phyloP scores from a whole-genome alignment of 179 eudicot species.

The Vitellaria paradoxa region DNA sequence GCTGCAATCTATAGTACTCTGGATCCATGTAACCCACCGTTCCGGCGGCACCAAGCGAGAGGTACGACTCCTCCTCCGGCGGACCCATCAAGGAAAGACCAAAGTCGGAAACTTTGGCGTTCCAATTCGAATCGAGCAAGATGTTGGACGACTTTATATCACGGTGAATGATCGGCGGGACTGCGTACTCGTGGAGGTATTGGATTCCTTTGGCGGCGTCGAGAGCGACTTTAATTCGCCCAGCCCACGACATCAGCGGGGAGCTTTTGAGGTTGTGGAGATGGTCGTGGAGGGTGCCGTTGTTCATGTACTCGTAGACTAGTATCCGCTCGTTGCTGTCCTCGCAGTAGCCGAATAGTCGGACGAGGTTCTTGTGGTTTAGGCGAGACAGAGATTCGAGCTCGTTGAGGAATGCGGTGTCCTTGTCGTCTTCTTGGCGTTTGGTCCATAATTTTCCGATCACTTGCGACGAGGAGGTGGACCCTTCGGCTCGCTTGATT shows the following conservation, averaged over 20 bases:
- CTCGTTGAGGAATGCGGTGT: conserved; percentile 66
- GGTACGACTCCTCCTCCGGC: conserved; percentile 46
- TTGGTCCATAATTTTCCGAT: conserved; percentile 10
- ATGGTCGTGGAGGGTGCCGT: conserved; percentile 70
- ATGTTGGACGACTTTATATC: conserved; percentile 92
- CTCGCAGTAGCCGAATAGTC: conserved; percentile 63
- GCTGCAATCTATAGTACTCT: conserved; percentile 68
- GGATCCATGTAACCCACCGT: conserved; percentile 92
- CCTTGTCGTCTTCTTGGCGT: conserved; percentile 65
- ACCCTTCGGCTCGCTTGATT: conserved; percentile 68
- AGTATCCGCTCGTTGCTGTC: conserved; percentile 57
- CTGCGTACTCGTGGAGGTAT: conserved; percentile 77
- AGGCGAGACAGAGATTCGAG: conserved; percentile 72
- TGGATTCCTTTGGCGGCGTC: conserved; percentile 88
- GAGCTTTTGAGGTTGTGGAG: conserved; percentile 51
- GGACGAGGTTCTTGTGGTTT: conserved; percentile 75
- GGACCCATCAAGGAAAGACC: conserved; percentile 80
- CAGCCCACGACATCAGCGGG: conserved; percentile 59
- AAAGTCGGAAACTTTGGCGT: conserved; percentile 84
- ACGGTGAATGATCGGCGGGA: conserved; percentile 76
- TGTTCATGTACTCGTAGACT: conserved; percentile 73
- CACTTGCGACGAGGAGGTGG: conserved; percentile 43
- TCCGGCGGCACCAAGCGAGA: conserved; percentile 69
- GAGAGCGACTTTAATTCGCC: conserved; percentile 59
- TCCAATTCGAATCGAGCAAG: conserved; percentile 60